phyloP scores from a whole-genome alignment of 192 early-diverging fungal species.

The Backusella mclennaniae region DNA sequence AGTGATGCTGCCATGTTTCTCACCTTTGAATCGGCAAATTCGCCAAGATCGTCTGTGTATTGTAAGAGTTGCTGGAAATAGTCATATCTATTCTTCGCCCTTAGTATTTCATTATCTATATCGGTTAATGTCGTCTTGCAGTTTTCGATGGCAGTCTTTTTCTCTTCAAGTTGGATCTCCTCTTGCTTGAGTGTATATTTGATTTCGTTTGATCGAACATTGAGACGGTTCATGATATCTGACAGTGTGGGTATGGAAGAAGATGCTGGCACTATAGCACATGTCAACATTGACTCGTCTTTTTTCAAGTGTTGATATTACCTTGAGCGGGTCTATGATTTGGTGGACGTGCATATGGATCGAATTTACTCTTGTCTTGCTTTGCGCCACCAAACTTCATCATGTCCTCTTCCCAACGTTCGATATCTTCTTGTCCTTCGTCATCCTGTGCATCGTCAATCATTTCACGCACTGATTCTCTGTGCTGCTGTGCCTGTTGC shows the following conservation, averaged over 20 bases:
- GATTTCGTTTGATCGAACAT: slow-evolving; percentile 28
- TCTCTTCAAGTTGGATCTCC: slow-evolving; percentile 37
- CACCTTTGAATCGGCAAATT: slow-evolving; percentile 57
- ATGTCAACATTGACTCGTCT: background rate
- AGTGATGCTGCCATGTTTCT: background rate
- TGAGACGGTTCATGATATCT: slow-evolving; percentile 34
- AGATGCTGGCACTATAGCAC: slow-evolving; percentile 41
- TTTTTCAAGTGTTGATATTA: background rate
- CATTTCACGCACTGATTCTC: slow-evolving; percentile 45
- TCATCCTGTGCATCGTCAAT: slow-evolving; percentile 51
- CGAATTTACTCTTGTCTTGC: background rate
- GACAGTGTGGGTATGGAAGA: slow-evolving; percentile 39
- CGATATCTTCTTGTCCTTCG: slow-evolving; percentile 49
- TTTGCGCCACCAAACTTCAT: slow-evolving; percentile 52
- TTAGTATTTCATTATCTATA: slow-evolving; percentile 39
- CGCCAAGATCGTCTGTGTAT: slow-evolving; percentile 47
- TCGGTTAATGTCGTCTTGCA: slow-evolving; percentile 28
- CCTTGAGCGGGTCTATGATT: slow-evolving; percentile 17
- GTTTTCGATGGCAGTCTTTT: slow-evolving; percentile 33
- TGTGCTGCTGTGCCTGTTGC: slow-evolving; percentile 35
- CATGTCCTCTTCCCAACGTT: slow-evolving; percentile 54
- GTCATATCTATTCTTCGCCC: slow-evolving; percentile 42
- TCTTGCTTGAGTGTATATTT: slow-evolving; percentile 32
- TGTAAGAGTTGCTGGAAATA: slow-evolving; percentile 52
- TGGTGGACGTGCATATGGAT: slow-evolving; percentile 24